phyloP scores from a whole-genome alignment of 176 grass and related monocot genomes.

The Raddia guianensis region DNA sequence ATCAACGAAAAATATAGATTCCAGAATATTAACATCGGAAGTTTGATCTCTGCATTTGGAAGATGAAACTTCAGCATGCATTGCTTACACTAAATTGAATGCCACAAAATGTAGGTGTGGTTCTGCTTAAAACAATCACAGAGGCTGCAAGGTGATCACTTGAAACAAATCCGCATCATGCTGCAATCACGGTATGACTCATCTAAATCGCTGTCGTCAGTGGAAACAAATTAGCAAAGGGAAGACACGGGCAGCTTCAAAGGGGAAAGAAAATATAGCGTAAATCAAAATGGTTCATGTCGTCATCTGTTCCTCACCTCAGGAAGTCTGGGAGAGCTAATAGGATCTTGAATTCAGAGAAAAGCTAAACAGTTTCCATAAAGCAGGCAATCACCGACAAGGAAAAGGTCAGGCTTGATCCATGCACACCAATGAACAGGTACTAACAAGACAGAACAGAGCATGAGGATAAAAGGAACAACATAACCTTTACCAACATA shows the following conservation, averaged over 20 bases:
- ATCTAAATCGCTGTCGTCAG: background rate
- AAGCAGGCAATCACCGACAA: background rate
- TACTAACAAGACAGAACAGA: background rate
- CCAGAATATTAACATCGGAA: background rate
- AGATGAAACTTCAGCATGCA: background rate
- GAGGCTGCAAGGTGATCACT: background rate
- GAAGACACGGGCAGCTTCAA: background rate
- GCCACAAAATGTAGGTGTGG: background rate
- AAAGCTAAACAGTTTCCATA: background rate
- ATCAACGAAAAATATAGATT: background rate
- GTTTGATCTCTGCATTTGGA: background rate
- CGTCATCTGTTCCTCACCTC: conserved; percentile 9
- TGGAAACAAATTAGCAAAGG: conserved; percentile 1
- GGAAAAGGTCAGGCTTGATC: background rate
- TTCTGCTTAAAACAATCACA: background rate
- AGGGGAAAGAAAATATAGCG: conserved; percentile 2
- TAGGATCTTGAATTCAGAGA: conserved; percentile 24
- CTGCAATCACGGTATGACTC: background rate
- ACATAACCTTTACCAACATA: background rate
- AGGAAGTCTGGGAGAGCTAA: conserved; percentile 14
- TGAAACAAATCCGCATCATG: conserved; percentile 1
- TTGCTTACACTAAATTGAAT: background rate
- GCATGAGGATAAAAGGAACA: background rate
- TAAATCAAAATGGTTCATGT: conserved; percentile 8
- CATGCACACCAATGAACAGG: background rate